Conservation (phyloP, 768 basidiomycete genomes). For the Serpula lacrymans region DNA sequence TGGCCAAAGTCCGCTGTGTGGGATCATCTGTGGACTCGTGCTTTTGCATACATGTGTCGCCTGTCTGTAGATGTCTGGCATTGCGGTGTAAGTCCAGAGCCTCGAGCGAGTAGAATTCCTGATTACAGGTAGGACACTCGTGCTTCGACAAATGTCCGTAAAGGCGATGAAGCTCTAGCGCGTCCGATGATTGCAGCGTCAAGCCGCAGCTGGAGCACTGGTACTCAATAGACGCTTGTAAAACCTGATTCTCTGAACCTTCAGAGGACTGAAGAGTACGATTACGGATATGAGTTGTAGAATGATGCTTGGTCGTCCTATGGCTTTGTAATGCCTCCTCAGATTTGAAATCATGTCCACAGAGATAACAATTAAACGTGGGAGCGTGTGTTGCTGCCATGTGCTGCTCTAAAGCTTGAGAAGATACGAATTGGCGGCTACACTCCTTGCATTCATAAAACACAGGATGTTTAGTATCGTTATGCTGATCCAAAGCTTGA, state of each 20-base stretch:
- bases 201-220: no score
- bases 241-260: no score
- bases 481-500: conserved; percentile 7
- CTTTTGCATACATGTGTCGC: no score
- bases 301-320: conserved; percentile 1
- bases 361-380: background rate
- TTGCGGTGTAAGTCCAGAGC: background rate
- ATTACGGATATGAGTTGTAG: no score
- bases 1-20: no score
- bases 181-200: no score
- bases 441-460: conserved; percentile 11
- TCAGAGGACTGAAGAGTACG: no score
- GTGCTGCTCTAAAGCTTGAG: conserved; percentile 8
- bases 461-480: conserved; percentile 4
- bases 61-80: no score
- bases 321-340: background rate
- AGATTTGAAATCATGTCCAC: background rate
- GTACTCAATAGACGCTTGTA: no score
- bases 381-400: conserved; percentile 10
- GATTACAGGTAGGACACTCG: background rate
- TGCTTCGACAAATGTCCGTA: no score
- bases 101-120: background rate
- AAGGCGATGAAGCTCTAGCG: no score
- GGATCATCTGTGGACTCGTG: no score
- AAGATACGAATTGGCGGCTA: conserved; percentile 5